Evolutionary conservation across 805 yeast species (phyloP).

Genomic region (Saturnispora dispora): DNA sequence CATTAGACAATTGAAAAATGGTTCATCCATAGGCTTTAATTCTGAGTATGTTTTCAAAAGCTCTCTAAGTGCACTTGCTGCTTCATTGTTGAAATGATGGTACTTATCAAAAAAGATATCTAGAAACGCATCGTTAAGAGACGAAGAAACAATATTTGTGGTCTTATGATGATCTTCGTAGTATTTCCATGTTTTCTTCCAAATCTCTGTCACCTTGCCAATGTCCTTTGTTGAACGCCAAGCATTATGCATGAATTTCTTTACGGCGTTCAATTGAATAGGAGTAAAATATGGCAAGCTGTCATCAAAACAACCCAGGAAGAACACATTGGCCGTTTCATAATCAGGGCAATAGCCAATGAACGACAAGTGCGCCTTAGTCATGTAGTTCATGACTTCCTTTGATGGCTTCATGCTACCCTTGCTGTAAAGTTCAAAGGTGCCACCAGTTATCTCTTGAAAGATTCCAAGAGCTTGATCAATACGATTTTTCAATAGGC

Average conservation of each 20-base stretch:
- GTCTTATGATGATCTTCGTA: conserved; percentile 41
- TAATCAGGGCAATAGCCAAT: conserved; percentile 69
- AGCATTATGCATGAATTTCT: conserved; percentile 52
- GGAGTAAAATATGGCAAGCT: conserved; percentile 65
- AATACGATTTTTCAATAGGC: conserved; percentile 53
- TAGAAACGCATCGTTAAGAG: conserved; percentile 60
- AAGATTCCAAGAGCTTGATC: conserved; percentile 55
- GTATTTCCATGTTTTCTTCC: conserved; percentile 50
- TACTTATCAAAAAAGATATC: conserved; percentile 58
- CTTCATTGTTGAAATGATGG: conserved; percentile 42
- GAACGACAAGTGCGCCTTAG: conserved; percentile 68
- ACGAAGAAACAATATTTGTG: conserved; percentile 60
- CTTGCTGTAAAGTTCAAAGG: conserved; percentile 27
- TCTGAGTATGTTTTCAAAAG: conserved; percentile 47
- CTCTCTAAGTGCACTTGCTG: conserved; percentile 46
- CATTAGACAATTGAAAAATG: conserved; percentile 71
- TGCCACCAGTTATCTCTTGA: conserved; percentile 45
- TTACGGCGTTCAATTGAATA: conserved; percentile 64
- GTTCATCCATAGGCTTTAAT: conserved; percentile 59
- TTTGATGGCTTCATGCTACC: conserved; percentile 19
- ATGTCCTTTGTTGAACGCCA: conserved; percentile 47
- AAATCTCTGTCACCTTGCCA: conserved; percentile 46
- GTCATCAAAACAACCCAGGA: conserved; percentile 56
- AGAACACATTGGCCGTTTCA: conserved; percentile 61
- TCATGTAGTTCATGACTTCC: conserved; percentile 40